phyloP scores from a whole-genome alignment of 1,284 basidiomycete genomes.

The Flammula alnicola region DNA sequence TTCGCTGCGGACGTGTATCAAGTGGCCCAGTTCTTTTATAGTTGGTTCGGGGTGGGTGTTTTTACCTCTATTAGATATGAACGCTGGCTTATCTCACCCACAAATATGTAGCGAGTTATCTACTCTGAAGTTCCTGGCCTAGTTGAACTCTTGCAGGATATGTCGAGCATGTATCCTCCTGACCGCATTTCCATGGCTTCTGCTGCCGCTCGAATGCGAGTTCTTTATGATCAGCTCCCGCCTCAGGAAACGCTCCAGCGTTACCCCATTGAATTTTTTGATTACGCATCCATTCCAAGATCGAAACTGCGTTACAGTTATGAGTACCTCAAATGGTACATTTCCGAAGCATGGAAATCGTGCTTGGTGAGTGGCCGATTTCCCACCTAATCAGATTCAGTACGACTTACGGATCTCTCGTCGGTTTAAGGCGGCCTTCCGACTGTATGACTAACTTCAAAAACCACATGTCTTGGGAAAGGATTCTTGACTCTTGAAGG shows the following conservation, averaged over 20 bases:
- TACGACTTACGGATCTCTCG: too few species aligned
- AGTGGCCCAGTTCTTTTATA: conserved; percentile 3
- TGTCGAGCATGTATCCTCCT: conserved; percentile 11
- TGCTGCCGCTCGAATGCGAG: neutral
- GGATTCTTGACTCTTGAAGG: too few species aligned
- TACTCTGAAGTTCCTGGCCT: conserved; percentile 3
- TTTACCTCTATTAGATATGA: too few species aligned
- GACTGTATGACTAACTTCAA: too few species aligned
- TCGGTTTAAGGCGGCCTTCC: too few species aligned
- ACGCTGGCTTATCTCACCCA: too few species aligned
- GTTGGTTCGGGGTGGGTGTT: conserved; percentile 3
- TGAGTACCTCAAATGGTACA: neutral
- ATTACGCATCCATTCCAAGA: neutral
- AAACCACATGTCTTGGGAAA: too few species aligned
- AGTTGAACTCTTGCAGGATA: conserved; percentile 12
- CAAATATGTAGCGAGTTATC: neutral
- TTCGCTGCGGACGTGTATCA: conserved; percentile 11
- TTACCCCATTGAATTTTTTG: neutral
- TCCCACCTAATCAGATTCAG: too few species aligned
- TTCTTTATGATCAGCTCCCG: neutral
- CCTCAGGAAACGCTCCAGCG: neutral
- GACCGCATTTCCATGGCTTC: conserved; percentile 1
- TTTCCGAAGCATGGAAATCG: neutral
- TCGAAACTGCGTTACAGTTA: neutral
- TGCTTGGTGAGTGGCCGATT: too few species aligned